These are phyloP conservation scores for Alternaria atra DNA, from an alignment of 2,329 filamentous ascomycete species.

Conservation along the genomic window DNA sequence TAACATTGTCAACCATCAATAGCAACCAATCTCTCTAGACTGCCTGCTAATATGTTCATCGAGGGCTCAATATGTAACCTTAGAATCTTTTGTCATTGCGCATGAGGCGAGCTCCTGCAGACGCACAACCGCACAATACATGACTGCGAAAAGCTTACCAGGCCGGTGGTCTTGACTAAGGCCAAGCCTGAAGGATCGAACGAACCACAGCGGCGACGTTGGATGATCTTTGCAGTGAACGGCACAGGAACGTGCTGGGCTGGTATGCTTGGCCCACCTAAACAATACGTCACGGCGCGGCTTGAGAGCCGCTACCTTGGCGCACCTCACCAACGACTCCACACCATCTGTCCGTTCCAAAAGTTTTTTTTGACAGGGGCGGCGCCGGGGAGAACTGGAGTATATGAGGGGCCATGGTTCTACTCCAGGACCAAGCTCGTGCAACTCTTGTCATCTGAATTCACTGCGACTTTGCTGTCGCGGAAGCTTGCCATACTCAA, in stretches of 20 bases:
- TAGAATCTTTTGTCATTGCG: slow-evolving; percentile 3
- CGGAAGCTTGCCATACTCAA: slow-evolving; percentile 7
- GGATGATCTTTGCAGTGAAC: slow-evolving; percentile 25
- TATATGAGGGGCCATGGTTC: slow-evolving; percentile 7
- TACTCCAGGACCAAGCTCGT: background rate
- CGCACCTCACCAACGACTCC: slow-evolving; percentile 13
- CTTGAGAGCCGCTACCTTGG: slow-evolving; percentile 19
- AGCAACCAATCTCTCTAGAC: background rate
- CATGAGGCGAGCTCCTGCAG: slow-evolving; percentile 1
- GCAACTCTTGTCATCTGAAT: slow-evolving; percentile 2
- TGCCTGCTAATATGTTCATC: background rate
- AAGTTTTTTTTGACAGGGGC: slow-evolving; percentile 13
- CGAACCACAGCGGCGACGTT: slow-evolving; percentile 17
- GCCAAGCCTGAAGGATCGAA: slow-evolving; percentile 1
- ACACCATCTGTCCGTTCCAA: slow-evolving; percentile 11
- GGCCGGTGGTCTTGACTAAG: background rate
- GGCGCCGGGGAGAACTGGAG: slow-evolving; percentile 4
- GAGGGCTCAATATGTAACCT: background rate
- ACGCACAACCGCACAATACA: background rate
- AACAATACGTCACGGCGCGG: slow-evolving; percentile 25
- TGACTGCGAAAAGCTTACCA: background rate
- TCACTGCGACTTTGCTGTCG: slow-evolving; percentile 7
- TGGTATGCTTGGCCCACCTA: slow-evolving; percentile 8
- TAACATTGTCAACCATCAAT: background rate
- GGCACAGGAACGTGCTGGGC: slow-evolving; percentile 6